A percentile compares a stretch with the other conserved stretches of the same genome.
Conservation (phyloP, 2,329 filamentous ascomycete genomes). For the Ascochyta koolunga region DNA sequence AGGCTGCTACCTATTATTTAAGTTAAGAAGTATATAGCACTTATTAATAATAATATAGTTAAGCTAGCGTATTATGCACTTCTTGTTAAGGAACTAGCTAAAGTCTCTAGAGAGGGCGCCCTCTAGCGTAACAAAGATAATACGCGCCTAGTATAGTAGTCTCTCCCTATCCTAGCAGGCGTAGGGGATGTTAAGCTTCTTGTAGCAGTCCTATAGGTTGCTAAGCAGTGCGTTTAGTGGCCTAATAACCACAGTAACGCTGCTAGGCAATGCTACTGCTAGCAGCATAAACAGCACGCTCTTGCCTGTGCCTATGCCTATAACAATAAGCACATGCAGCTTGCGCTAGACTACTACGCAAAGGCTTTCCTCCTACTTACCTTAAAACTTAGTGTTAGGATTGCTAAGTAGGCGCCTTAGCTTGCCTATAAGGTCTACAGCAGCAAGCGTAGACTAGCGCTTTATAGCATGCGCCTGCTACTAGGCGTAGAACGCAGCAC, state of each 20-base stretch:
- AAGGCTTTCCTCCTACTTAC: conserved; percentile 18
- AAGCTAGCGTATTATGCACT: conserved; percentile 11
- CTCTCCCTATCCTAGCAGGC: too few relatives aligned
- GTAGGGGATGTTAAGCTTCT: neutral
- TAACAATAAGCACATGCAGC: conserved; percentile 11
- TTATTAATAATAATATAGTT: conserved; percentile 21
- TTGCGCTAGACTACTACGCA: conserved; percentile 10
- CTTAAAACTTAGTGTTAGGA: conserved; percentile 6
- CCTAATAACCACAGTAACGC: neutral
- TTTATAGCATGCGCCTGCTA: too few relatives aligned
- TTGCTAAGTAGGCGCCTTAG: conserved; percentile 1
- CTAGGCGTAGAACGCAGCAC: too few relatives aligned
- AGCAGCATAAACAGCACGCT: conserved; percentile 29
- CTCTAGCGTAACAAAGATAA: too few relatives aligned
- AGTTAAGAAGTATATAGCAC: conserved; percentile 18
- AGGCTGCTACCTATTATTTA: conserved; percentile 3
- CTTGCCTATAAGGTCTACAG: conserved; percentile 1
- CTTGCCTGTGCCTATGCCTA: conserved; percentile 24
- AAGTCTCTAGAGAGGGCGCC: too few relatives aligned
- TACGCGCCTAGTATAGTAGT: too few relatives aligned
- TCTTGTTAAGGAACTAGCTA: conserved; percentile 3
- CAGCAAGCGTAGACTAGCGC: conserved; percentile 4
- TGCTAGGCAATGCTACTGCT: too few relatives aligned
- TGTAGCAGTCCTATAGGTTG: conserved; percentile 8
- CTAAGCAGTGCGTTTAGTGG: conserved; percentile 21